These are phyloP conservation scores for Pseudoperonospora humuli DNA, from an alignment of 352 stramenopile genomes.

Conservation along the genomic window DNA sequence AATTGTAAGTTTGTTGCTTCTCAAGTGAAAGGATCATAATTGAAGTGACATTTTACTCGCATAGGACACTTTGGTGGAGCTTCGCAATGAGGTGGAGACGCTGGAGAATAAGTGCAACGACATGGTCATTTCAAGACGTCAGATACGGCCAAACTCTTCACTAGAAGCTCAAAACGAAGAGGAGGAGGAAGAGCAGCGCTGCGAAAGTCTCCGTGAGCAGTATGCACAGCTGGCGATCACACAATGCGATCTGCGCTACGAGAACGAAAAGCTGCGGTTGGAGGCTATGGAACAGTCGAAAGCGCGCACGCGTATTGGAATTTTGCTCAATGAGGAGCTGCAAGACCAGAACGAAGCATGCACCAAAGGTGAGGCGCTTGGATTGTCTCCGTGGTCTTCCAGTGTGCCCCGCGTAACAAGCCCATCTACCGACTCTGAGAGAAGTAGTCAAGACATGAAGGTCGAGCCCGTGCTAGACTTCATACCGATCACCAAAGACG, in stretches of 20 bases:
- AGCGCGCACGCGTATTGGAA: constrained; percentile 38
- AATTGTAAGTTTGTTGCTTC: constrained; percentile 32
- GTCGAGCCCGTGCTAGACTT: constrained; percentile 14
- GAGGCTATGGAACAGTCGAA: constrained; percentile 55
- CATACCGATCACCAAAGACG: constrained; percentile 28
- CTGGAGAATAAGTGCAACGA: constrained; percentile 42
- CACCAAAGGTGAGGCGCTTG: constrained; percentile 10
- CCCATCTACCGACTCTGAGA: not conserved
- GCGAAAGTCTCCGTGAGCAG: constrained; percentile 33
- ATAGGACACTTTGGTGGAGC: constrained; percentile 50
- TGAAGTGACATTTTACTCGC: not conserved
- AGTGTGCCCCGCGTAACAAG: not conserved
- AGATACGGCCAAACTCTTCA: constrained; percentile 7
- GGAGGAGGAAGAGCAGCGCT: constrained; percentile 14
- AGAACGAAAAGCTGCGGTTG: constrained; percentile 47
- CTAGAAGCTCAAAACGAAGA: constrained; percentile 1
- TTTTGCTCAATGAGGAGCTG: constrained; percentile 49
- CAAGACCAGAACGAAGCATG: constrained; percentile 28
- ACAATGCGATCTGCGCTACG: constrained; percentile 43
- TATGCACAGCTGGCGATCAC: constrained; percentile 47
- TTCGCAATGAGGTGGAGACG: constrained; percentile 38
- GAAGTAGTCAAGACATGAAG: constrained; percentile 2
- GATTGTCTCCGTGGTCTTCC: constrained; percentile 2
- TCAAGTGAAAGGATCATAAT: too few relatives aligned
- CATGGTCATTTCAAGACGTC: constrained; percentile 23